Base-by-base conservation (phyloP, 2,329 filamentous ascomycete species). In the Aspergillus aculeatus region DNA sequence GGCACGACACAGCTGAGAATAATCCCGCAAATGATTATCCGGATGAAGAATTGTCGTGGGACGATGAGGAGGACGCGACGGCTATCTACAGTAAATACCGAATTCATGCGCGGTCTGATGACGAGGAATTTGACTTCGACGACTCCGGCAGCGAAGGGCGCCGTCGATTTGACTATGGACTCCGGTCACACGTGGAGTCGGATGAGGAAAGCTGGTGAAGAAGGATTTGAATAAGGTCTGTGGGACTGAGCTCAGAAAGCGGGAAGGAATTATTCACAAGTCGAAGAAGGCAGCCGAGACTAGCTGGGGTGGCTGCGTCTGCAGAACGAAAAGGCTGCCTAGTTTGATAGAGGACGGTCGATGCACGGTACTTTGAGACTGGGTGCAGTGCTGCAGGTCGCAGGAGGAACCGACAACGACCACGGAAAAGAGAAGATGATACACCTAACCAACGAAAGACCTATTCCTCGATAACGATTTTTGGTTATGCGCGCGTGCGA, bases 1-100 rank as follows among this genome's bases (percentile, higher is more conserved):
- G 56, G 19, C 24, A 10, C 14, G 51, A 38, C 60, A 81, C 60
- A 81, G 80, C 80, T 32, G 80, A 82, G 64, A 79, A 81, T 60
- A 78, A 81, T 62, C 80, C 79, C 26, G 77, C 77, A 51, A 82
- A 82, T 65, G 80, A 82, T 62, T 82, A 82, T 63, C 80, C 80
- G 0, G 80, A 82, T 58, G 80, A 82, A 60, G 80, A 82, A 54
- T 69, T 80, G 32, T 77, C 76, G 5, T 78, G 77, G 47, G 77
- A 78, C n/a, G 80, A 82, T 51, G 78, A 82, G 50, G 75, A 77
- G 49, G 73, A 77, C 54, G 70, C 70, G 1, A 66, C 70, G 44
- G 71, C 75, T n/a, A 68, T 73, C 19, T 77, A 77, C 60, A 69
- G 70, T 57, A 71, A 73, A 55, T 81, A 80, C 62, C 73, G 77